Evolutionary conservation across 1,284 basidiomycete genomes (phyloP), one percentile per base, ranked within the genome.

Genomic region (Moesziomyces sp.): DNA sequence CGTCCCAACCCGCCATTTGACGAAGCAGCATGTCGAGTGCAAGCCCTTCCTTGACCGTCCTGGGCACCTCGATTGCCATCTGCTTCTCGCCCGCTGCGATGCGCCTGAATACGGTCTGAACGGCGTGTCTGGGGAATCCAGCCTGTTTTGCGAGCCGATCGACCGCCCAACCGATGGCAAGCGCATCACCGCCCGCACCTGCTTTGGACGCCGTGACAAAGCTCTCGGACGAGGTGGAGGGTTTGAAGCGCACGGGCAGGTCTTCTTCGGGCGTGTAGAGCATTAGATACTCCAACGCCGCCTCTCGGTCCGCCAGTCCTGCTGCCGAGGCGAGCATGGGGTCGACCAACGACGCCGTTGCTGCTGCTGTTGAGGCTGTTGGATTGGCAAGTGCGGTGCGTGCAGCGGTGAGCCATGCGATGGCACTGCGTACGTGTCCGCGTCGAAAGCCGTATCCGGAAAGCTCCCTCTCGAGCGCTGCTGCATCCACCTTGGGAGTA

Each of bases 81-180:
- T 50, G 46, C 26, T 62, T 50, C 35, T 66, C 58, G 0, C 53
- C 52, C 5, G 42, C 54, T 10, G 52, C 52, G 38, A 66, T 65
- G 30, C 60, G 45, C 21, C 64, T 66, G 34, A 89, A 86, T 56
- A 86, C 88, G 28, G 87, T 86, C 76, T 89, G 89, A 16, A 94
- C 92, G 10, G 88, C 86, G 62, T 91, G 89, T 1, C 88, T 85
- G 8, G 94, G 94, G 86, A 91, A 94, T 3, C 94, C 94, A 45
- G 91, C 92, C 79, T 92, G 89, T 80, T 93, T 93, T 58, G 91
- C 87, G 3, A 93, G 89, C 78, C 90, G 90, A 56, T 97, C 93
- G 67, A 91, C 89, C 2, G 91, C 85, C 95, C 95, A 97, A 16
- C 91, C 88, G 57, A 86, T 88, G 68, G 90, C 91, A 19, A 97